Evolutionary conservation across 768 basidiomycete genomes (phyloP).

Genomic region (Chalciporus chontae): DNA sequence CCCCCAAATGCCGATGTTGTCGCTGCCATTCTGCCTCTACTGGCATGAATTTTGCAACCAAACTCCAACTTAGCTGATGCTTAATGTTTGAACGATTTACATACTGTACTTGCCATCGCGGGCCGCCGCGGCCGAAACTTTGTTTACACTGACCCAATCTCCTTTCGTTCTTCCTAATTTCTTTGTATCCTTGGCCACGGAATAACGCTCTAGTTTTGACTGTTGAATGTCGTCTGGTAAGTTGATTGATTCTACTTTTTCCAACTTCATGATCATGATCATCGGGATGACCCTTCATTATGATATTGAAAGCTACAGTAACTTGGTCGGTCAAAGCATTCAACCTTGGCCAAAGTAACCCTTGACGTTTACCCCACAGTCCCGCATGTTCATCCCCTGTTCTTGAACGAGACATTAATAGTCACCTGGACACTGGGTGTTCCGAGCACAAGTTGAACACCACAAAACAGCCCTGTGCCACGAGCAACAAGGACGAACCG

Average conservation of each 20-base stretch:
- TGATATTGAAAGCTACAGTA: constrained; percentile 7
- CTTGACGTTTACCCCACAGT: constrained; percentile 26
- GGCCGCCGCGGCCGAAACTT: not conserved
- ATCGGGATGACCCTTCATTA: not conserved
- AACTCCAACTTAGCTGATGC: no score
- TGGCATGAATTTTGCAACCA: no score
- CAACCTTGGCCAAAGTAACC: not conserved
- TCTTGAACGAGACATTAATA: constrained; percentile 41
- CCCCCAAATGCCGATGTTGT: not conserved
- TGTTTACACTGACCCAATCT: not conserved
- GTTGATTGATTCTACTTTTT: not conserved
- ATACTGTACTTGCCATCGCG: not conserved
- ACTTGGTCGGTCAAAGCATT: constrained; percentile 22
- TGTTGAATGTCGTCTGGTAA: constrained; percentile 16
- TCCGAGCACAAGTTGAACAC: constrained; percentile 14
- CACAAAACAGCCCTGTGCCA: constrained; percentile 4
- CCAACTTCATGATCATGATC: not conserved
- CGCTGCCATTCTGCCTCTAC: not conserved
- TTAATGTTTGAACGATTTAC: no score
- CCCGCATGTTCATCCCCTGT: constrained; percentile 48
- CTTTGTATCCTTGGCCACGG: not conserved
- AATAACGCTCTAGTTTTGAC: not conserved
- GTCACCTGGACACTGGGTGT: constrained; percentile 50
- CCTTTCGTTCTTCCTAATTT: not conserved
- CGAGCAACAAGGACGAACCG: constrained; percentile 13